These are phyloP conservation scores for Cladosporium halotolerans DNA, from an alignment of 2,329 filamentous ascomycete genomes.

Conservation along the genomic window DNA sequence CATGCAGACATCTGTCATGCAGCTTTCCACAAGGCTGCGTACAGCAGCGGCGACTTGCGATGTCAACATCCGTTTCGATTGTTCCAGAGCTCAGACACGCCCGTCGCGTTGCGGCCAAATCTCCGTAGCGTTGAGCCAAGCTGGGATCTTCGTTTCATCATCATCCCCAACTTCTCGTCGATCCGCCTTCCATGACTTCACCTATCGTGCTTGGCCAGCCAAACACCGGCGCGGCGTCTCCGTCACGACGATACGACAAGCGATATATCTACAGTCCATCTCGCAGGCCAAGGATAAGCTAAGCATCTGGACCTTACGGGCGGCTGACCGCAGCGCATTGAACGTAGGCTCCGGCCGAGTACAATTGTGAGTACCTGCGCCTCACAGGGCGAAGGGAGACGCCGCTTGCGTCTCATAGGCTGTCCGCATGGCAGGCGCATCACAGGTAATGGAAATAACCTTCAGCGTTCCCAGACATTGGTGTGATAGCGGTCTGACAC, in stretches of 20 bases:
- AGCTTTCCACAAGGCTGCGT: no score
- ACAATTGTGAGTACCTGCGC: not conserved
- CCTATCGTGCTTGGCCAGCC: not conserved
- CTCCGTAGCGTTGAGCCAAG: constrained; percentile 7
- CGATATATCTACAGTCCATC: constrained; percentile 2
- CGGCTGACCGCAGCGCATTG: no score
- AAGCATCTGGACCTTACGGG: not conserved
- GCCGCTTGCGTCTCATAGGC: not conserved
- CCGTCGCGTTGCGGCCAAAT: not conserved
- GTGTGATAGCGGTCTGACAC: not conserved
- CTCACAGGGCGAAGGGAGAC: not conserved
- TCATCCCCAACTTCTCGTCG: not conserved
- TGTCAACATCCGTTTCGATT: not conserved
- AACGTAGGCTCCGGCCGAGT: not conserved
- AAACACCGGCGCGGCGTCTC: constrained; percentile 1
- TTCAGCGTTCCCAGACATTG: not conserved
- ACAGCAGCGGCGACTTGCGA: no score
- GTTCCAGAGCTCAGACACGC: not conserved
- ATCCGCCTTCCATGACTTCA: constrained; percentile 9
- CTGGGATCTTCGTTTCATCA: not conserved
- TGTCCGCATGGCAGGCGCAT: not conserved
- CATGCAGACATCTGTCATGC: no score
- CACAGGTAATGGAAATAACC: not conserved
- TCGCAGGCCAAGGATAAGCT: constrained; percentile 6
- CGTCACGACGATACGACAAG: not conserved